phyloP scores from a whole-genome alignment of 257 asterid genomes.

The Nicotiana sylvestris region DNA sequence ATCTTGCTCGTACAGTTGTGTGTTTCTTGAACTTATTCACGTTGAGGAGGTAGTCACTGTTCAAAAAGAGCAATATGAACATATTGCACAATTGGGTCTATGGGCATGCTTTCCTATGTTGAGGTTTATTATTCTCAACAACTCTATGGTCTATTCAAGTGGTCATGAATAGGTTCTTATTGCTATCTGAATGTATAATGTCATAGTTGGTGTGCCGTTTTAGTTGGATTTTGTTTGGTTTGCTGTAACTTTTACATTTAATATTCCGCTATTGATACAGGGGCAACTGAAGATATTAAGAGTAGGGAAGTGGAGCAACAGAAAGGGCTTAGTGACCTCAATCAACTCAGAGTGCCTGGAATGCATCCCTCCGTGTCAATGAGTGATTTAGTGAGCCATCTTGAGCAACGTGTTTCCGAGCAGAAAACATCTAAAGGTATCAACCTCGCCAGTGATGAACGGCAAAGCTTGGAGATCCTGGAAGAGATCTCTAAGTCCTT shows the following conservation, averaged over 20 bases:
- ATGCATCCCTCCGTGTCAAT: conserved; percentile 74
- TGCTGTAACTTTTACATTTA: background rate
- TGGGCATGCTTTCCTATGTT: background rate
- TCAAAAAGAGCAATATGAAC: background rate
- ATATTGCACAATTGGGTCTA: background rate
- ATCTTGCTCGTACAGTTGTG: background rate
- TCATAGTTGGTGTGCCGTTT: background rate
- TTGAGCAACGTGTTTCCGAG: conserved; percentile 70
- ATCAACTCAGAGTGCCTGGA: conserved; percentile 74
- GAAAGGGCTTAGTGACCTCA: conserved; percentile 66
- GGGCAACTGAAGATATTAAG: conserved; percentile 40
- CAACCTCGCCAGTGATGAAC: conserved; percentile 61
- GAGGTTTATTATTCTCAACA: background rate
- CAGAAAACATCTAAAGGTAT: conserved; percentile 49
- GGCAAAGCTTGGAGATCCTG: conserved; percentile 60
- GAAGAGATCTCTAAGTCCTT: conserved; percentile 66
- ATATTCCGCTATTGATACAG: conserved; percentile 38
- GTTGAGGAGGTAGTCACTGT: background rate
- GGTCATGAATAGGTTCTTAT: background rate
- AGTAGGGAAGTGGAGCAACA: conserved; percentile 47
- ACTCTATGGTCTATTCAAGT: background rate
- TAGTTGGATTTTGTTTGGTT: no score
- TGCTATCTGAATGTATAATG: background rate
- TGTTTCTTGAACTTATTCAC: background rate
- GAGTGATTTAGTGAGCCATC: conserved; percentile 81